phyloP scores from a whole-genome alignment of 2,329 filamentous ascomycete genomes.

The Claviceps fusiformis region DNA sequence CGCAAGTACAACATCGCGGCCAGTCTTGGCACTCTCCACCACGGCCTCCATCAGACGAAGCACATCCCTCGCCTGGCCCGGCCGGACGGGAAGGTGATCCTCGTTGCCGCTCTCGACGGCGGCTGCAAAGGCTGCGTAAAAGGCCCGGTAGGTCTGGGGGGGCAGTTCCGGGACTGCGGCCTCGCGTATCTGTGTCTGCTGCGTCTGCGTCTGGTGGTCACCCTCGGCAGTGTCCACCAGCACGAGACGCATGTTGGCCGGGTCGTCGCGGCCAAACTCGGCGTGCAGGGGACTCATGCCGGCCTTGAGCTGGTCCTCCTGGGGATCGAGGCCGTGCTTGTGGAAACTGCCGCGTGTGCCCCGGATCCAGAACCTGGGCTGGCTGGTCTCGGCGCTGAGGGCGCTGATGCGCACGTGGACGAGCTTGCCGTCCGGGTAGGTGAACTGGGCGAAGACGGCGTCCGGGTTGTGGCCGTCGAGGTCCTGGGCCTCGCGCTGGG shows the following conservation, averaged over 20 bases:
- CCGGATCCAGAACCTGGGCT: constrained; percentile 65
- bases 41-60: constrained; percentile 39
- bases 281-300: constrained; percentile 48
- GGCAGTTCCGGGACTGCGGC: constrained; percentile 42
- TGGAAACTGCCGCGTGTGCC: constrained; percentile 63
- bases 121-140: constrained; percentile 44
- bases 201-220: constrained; percentile 28
- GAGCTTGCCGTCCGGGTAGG: constrained; percentile 49
- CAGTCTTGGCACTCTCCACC: constrained; percentile 34
- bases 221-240: constrained; percentile 31
- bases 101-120: constrained; percentile 34
- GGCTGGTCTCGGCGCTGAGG: constrained; percentile 52
- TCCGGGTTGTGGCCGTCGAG: constrained; percentile 39
- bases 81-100: constrained; percentile 38
- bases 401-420: constrained; percentile 58
- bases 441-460: constrained; percentile 48
- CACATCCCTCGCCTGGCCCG: constrained; percentile 38
- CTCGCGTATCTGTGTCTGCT: constrained; percentile 28
- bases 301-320: constrained; percentile 59
- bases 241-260: constrained; percentile 45
- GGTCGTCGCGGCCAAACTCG: constrained; percentile 51
- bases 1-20: constrained; percentile 28
- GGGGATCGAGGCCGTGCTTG: constrained; percentile 57
- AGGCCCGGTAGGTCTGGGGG: constrained; percentile 53
- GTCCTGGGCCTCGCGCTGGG: constrained; percentile 39